Conservation (phyloP, 352 stramenopile genomes). For the Pythium brachiatum region DNA sequence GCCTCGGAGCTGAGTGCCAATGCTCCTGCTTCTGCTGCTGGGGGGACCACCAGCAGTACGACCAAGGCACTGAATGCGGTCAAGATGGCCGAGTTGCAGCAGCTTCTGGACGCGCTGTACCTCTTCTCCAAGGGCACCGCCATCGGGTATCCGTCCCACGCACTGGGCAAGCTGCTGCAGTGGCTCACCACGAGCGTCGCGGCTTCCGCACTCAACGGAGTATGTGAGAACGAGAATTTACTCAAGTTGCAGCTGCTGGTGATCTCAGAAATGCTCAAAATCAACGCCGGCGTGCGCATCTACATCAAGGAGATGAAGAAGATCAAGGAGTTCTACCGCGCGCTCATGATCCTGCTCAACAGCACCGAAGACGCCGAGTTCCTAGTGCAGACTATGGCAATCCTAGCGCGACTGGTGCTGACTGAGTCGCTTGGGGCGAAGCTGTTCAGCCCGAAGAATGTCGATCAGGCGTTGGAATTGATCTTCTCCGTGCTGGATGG, state of each 20-base stretch:
- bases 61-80: not conserved
- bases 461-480: constrained; percentile 68
- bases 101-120: constrained; percentile 63
- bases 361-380: constrained; percentile 72
- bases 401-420: constrained; percentile 71
- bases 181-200: constrained; percentile 56
- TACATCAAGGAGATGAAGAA: constrained; percentile 78
- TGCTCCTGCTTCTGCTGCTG: constrained; percentile 14
- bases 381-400: constrained; percentile 75
- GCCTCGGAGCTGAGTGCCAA: constrained; percentile 10
- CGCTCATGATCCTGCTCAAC: constrained; percentile 79
- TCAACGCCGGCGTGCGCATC: constrained; percentile 68
- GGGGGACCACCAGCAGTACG: not conserved
- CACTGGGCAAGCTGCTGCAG: constrained; percentile 61
- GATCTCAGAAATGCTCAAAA: constrained; percentile 62
- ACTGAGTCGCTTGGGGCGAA: constrained; percentile 72
- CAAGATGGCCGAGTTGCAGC: constrained; percentile 21
- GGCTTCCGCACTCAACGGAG: constrained; percentile 35
- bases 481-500: constrained; percentile 70
- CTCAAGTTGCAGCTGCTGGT: constrained; percentile 73
- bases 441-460: constrained; percentile 81
- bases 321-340: constrained; percentile 79
- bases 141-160: constrained; percentile 74
- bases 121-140: constrained; percentile 47
- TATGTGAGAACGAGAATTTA: constrained; percentile 41